These are phyloP conservation scores for Crithidia mellificae DNA, from an alignment of 208 protist species.

Conservation along the genomic window DNA sequence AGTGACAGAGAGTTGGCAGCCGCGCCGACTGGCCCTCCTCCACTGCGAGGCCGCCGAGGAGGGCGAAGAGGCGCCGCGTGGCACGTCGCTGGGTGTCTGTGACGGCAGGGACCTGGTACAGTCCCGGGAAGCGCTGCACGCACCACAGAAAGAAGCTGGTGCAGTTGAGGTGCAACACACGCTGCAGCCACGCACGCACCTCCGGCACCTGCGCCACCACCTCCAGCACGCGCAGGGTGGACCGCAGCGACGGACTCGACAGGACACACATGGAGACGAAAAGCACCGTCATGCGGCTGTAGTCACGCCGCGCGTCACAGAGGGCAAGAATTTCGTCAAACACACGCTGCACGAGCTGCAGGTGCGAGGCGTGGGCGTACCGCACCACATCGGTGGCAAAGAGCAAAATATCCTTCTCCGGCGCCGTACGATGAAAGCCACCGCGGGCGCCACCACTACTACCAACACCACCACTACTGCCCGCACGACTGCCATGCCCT, in stretches of 20 bases:
- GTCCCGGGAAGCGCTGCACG: constrained; percentile 33
- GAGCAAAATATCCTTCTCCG: constrained; percentile 34
- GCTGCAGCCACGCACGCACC: constrained; percentile 20
- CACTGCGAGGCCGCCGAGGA: constrained; percentile 19
- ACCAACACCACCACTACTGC: no score
- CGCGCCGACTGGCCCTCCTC: constrained; percentile 14
- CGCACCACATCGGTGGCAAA: constrained; percentile 71
- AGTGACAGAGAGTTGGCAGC: constrained; percentile 16
- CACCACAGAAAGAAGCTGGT: constrained; percentile 56
- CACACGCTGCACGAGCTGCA: constrained; percentile 49
- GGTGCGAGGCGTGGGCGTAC: constrained; percentile 53
- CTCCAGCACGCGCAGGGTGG: constrained; percentile 53
- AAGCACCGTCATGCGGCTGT: constrained; percentile 55
- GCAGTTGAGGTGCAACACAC: constrained; percentile 31
- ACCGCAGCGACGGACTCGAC: constrained; percentile 54
- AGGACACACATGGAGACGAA: constrained; percentile 77
- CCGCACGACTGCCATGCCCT: no score
- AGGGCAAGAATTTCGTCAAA: constrained; percentile 67
- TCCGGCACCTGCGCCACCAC: constrained; percentile 36
- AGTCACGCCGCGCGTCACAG: constrained; percentile 49
- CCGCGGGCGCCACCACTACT: no score
- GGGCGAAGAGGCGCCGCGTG: constrained; percentile 6
- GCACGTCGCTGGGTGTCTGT: constrained; percentile 9
- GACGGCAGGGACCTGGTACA: constrained; percentile 18
- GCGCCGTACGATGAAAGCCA: background rate